Evolutionary conservation across 2,329 filamentous ascomycete genomes (phyloP).

Genomic region (Rutstroemia sp.): DNA sequence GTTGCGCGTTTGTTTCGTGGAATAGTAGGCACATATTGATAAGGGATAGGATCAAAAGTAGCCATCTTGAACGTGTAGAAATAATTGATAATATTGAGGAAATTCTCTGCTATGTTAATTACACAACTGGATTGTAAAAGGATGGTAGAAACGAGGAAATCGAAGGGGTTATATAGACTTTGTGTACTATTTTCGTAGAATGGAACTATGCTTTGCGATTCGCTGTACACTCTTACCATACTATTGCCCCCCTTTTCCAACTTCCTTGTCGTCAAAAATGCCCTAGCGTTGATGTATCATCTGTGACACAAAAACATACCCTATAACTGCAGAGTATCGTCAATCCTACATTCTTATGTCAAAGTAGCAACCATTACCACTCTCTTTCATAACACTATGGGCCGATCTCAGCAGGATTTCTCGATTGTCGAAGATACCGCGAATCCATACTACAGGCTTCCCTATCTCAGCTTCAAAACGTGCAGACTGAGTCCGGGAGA

Average conservation of each 20-base stretch:
- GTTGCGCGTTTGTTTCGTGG: constrained; percentile 14
- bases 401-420: constrained; percentile 12
- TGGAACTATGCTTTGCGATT: no score
- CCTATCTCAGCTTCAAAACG: not conserved
- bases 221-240: no score
- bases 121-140: no score
- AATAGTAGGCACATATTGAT: constrained; percentile 19
- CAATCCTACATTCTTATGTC: constrained; percentile 16
- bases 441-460: not conserved
- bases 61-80: constrained; percentile 12
- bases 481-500: not conserved
- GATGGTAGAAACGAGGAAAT: no score
- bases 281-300: no score
- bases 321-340: not conserved
- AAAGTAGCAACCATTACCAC: constrained; percentile 12
- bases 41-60: constrained; percentile 15
- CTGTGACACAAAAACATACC: no score
- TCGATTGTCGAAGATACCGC: constrained; percentile 11
- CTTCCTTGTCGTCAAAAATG: no score
- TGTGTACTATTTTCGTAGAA: no score
- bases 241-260: no score
- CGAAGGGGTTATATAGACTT: no score
- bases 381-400: constrained; percentile 15
- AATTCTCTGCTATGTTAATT: no score
- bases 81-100: constrained; percentile 13